Percentiles rank a stretch among this genome's conserved stretches.
phyloP scores from a whole-genome alignment of 768 basidiomycete species.

The Amanita subjunquillea region DNA sequence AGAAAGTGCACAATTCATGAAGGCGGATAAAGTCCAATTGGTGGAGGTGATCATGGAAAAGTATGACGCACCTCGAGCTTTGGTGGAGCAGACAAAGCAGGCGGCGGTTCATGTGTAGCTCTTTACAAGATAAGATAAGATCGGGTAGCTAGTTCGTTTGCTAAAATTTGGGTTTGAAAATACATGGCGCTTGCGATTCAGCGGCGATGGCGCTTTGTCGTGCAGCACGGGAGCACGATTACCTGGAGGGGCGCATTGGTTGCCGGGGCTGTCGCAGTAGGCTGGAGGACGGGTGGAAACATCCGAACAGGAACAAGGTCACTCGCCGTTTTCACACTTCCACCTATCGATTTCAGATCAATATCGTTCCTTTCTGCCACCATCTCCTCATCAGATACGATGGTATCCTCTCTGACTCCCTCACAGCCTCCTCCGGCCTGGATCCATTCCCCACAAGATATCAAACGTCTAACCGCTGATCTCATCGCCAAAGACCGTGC shows the following conservation, averaged over 20 bases:
- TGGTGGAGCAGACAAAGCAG: constrained; percentile 47
- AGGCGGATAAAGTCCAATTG: constrained; percentile 59
- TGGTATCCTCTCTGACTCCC: constrained; percentile 42
- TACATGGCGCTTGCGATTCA: constrained; percentile 21
- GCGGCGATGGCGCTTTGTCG: constrained; percentile 13
- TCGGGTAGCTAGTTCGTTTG: constrained; percentile 3
- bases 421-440: constrained; percentile 60
- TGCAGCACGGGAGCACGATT: constrained; percentile 15
- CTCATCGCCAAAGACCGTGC: constrained; percentile 46
- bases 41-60: constrained; percentile 74
- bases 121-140: constrained; percentile 20
- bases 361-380: constrained; percentile 18
- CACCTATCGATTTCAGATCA: constrained; percentile 7
- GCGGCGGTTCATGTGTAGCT: constrained; percentile 30
- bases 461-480: constrained; percentile 45
- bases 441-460: constrained; percentile 55
- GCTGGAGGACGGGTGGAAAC: constrained; percentile 21
- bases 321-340: constrained; percentile 5
- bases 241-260: constrained; percentile 30
- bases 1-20: constrained; percentile 47
- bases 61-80: constrained; percentile 58
- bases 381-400: constrained; percentile 14
- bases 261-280: constrained; percentile 28
- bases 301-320: constrained; percentile 21
- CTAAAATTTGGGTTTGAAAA: neutral